Conservation (phyloP, 2,329 filamentous ascomycete genomes). For the Claviceps africana region DNA sequence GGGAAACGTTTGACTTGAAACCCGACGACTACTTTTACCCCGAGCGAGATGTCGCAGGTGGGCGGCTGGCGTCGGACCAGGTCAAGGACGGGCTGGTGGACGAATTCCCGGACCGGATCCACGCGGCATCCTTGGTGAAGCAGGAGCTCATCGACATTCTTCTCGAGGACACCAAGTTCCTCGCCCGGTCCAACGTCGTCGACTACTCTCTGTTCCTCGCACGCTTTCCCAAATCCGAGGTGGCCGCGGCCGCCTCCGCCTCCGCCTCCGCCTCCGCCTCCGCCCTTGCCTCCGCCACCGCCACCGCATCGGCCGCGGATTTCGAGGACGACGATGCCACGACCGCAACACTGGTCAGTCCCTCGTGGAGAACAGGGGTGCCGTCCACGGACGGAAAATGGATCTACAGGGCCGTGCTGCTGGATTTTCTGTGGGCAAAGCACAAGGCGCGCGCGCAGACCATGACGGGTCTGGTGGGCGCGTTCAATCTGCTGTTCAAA, state of each 20-base stretch:
- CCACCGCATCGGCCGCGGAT: background rate
- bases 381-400: slow-evolving; percentile 48
- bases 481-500: slow-evolving; percentile 47
- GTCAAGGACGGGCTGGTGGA: slow-evolving; percentile 54
- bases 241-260: slow-evolving; percentile 7
- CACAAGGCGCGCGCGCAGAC: slow-evolving; percentile 52
- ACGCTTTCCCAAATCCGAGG: slow-evolving; percentile 20
- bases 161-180: slow-evolving; percentile 46
- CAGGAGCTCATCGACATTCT: slow-evolving; percentile 41
- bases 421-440: slow-evolving; percentile 72
- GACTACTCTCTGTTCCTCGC: slow-evolving; percentile 66
- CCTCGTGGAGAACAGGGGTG: slow-evolving; percentile 47
- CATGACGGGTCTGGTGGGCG: slow-evolving; percentile 50
- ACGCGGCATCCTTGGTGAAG: slow-evolving; percentile 39
- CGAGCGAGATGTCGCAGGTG: slow-evolving; percentile 55
- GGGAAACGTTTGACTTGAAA: slow-evolving; percentile 65
- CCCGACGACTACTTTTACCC: slow-evolving; percentile 64
- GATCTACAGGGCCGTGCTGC: slow-evolving; percentile 50
- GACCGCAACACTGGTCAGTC: background rate
- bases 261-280: background rate
- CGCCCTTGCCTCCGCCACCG: no score
- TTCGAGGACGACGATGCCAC: background rate
- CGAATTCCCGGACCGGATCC: slow-evolving; percentile 51
- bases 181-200: slow-evolving; percentile 50
- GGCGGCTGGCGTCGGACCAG: slow-evolving; percentile 46